A percentile compares a stretch with the other conserved stretches of the same genome.
Evolutionary conservation across 495 filamentous ascomycete species (phyloP).

Genomic region (Penicillium chermesinum): DNA sequence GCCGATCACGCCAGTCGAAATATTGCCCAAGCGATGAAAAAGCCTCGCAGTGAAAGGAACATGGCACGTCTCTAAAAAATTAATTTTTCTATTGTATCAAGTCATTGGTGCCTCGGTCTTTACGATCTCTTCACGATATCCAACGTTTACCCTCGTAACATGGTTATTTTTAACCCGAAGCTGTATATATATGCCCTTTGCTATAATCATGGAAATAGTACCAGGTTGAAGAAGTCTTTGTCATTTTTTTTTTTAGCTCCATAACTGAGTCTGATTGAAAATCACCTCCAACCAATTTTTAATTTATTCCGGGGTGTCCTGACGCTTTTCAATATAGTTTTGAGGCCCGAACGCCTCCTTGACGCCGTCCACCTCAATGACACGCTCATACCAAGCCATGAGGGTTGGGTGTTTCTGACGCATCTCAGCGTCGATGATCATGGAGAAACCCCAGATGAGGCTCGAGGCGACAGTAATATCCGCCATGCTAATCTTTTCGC

Average conservation of each 20-base stretch:
- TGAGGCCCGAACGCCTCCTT: conserved; percentile 47
- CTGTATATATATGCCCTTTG: background rate
- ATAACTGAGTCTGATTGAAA: too few relatives aligned
- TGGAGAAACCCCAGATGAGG: conserved; percentile 35
- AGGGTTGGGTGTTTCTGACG: conserved; percentile 39
- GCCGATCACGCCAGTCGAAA: conserved; percentile 45
- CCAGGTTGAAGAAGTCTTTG: background rate
- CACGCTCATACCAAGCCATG: conserved; percentile 40
- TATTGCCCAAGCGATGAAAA: conserved; percentile 25
- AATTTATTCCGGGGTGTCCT: too few relatives aligned
- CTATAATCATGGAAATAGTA: background rate
- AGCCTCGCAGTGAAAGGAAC: background rate
- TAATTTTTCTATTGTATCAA: background rate
- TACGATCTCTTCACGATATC: background rate
- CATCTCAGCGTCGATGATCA: conserved; percentile 48
- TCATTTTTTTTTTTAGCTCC: too few relatives aligned
- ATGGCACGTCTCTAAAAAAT: conserved; percentile 1
- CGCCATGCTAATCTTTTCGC: conserved; percentile 48
- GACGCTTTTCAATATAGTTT: conserved; percentile 39
- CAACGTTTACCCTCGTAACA: background rate
- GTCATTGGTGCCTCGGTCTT: background rate
- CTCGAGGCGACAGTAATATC: conserved; percentile 45
- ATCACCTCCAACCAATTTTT: too few relatives aligned
- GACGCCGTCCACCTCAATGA: conserved; percentile 41
- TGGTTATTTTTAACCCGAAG: background rate